These are phyloP conservation scores for Mangifera indica DNA, from an alignment of 345 rosid genomes.

Conservation along the genomic window DNA sequence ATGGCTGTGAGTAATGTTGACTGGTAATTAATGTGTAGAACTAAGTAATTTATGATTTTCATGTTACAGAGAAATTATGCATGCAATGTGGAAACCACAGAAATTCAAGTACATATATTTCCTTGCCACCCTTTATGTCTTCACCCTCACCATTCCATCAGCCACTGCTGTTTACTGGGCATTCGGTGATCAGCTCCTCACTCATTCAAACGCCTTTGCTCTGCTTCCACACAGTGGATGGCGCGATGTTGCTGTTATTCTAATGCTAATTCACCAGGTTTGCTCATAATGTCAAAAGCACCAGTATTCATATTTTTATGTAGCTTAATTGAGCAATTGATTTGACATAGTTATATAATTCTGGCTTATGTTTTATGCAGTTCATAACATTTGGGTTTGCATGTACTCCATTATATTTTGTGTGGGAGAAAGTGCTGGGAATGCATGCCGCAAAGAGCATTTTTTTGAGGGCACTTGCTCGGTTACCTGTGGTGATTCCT, in stretches of 20 bases:
- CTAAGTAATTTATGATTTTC: background rate
- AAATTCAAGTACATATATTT: conserved; percentile 84
- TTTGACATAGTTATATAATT: background rate
- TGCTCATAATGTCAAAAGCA: background rate
- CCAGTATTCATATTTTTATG: background rate
- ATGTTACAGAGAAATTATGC: conserved; percentile 70
- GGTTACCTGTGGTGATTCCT: conserved; percentile 77
- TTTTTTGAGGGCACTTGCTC: conserved; percentile 54
- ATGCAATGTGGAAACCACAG: conserved; percentile 88
- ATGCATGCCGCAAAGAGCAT: conserved; percentile 83
- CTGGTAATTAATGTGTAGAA: background rate
- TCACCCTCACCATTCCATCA: conserved; percentile 79
- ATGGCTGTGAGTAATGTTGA: background rate
- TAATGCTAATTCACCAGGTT: conserved; percentile 91
- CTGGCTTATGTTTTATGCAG: conserved; percentile 31
- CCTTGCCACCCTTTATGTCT: conserved; percentile 69
- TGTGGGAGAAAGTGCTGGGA: conserved; percentile 85
- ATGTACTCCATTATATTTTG: conserved; percentile 79
- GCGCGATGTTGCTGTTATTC: conserved; percentile 74
- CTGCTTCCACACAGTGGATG: conserved; percentile 58
- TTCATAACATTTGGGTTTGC: conserved; percentile 88
- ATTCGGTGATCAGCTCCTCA: conserved; percentile 76
- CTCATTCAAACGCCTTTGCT: conserved; percentile 73
- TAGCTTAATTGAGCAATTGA: background rate
- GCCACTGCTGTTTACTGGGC: conserved; percentile 80